phyloP scores from a whole-genome alignment of 179 eudicot genomes.

The Vitellaria paradoxa region DNA sequence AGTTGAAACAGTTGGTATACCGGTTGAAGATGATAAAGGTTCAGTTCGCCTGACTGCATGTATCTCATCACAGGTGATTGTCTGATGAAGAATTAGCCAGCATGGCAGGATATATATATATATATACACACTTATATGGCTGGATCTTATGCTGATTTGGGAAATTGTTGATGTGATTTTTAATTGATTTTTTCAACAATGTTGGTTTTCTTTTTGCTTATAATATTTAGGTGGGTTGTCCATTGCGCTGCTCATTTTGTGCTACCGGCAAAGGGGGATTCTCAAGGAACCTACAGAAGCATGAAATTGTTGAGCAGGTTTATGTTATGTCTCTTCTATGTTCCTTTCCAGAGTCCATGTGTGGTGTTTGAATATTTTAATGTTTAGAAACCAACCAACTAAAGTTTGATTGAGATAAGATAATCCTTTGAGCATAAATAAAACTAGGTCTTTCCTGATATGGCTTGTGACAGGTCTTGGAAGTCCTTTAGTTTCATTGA shows the following conservation, averaged over 20 bases:
- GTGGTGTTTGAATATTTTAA: no score
- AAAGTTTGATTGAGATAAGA: constrained; percentile 7
- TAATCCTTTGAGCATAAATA: neutral
- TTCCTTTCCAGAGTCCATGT: neutral
- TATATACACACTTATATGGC: neutral
- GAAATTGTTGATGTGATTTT: neutral
- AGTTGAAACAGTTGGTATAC: constrained; percentile 98
- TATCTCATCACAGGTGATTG: constrained; percentile 91
- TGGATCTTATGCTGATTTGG: constrained; percentile 6
- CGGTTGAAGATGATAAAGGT: constrained; percentile 83
- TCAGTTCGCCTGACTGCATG: constrained; percentile 92
- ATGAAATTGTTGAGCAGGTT: constrained; percentile 99
- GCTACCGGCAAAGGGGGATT: constrained; percentile 99
- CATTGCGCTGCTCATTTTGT: constrained; percentile 92
- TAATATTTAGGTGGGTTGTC: constrained; percentile 80
- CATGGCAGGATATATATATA: no score
- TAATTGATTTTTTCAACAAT: neutral
- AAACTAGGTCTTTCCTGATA: neutral
- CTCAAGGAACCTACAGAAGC: constrained; percentile 83
- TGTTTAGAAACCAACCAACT: neutral
- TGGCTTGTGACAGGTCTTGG: neutral
- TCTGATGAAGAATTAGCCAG: constrained; percentile 11
- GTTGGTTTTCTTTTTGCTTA: neutral
- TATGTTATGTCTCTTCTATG: constrained; percentile 12
- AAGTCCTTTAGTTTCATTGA: neutral